phyloP scores from a whole-genome alignment of 2,329 filamentous ascomycete species.

The Trichoderma cornu-damae region DNA sequence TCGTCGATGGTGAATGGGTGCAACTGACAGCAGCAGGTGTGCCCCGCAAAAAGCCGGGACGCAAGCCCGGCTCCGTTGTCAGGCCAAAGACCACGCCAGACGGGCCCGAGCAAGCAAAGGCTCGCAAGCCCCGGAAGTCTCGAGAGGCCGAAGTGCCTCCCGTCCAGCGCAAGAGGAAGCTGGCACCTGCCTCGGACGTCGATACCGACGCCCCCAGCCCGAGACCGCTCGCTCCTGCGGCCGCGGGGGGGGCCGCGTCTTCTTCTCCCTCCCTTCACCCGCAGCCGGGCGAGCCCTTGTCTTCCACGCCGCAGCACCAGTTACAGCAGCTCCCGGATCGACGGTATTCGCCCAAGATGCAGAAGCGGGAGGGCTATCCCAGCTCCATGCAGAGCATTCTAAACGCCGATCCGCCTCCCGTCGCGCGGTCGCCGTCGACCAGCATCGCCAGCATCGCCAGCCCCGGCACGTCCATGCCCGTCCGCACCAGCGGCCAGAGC shows the following conservation, averaged over 20 bases:
- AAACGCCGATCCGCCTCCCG: slow-evolving; percentile 46
- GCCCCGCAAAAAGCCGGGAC: slow-evolving; percentile 59
- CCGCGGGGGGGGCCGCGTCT: slow-evolving; percentile 26
- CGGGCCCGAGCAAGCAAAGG: slow-evolving; percentile 41
- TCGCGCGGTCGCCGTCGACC: slow-evolving; percentile 36
- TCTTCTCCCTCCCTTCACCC: slow-evolving; percentile 25
- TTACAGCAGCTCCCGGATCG: slow-evolving; percentile 28
- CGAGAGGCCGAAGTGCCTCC: slow-evolving; percentile 55
- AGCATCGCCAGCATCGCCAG: slow-evolving; percentile 36
- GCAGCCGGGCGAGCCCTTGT: slow-evolving; percentile 16
- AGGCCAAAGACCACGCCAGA: slow-evolving; percentile 41
- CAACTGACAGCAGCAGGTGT: slow-evolving; percentile 54
- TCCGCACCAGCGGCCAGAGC: slow-evolving; percentile 68
- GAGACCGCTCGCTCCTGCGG: slow-evolving; percentile 30
- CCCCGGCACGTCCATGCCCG: slow-evolving; percentile 39
- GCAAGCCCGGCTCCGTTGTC: slow-evolving; percentile 56
- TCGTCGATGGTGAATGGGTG: slow-evolving; percentile 40
- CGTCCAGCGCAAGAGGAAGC: slow-evolving; percentile 52
- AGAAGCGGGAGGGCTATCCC: slow-evolving; percentile 48
- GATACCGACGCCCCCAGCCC: slow-evolving; percentile 33
- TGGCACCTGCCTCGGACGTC: slow-evolving; percentile 36
- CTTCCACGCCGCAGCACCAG: slow-evolving; percentile 25
- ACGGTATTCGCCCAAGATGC: slow-evolving; percentile 41
- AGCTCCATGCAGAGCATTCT: slow-evolving; percentile 53
- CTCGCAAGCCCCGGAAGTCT: slow-evolving; percentile 51